A percentile compares a stretch with the other conserved stretches of the same genome.
Conservation (phyloP, 768 basidiomycete species). For the Amanita molliuscula region DNA sequence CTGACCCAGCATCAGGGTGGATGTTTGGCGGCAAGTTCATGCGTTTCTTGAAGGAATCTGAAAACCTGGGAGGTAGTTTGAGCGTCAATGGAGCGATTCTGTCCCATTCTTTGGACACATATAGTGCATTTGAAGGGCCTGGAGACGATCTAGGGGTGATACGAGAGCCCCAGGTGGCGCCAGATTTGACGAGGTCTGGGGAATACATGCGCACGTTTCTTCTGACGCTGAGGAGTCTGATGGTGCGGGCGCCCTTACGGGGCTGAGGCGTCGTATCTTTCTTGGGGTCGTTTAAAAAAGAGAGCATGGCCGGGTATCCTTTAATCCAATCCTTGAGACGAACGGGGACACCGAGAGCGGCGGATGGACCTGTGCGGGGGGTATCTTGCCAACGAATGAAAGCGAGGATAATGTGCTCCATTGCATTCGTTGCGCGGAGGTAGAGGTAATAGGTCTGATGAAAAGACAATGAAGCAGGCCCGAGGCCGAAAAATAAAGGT, state of each 20-base stretch:
- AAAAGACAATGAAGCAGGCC: conserved; percentile 36
- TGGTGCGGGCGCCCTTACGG: conserved; percentile 64
- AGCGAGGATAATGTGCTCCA: conserved; percentile 87
- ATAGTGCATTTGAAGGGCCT: conserved; percentile 31
- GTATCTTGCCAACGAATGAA: conserved; percentile 80
- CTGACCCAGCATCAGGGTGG: conserved; percentile 39
- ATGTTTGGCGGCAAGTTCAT: conserved; percentile 58
- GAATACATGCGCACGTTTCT: conserved; percentile 85
- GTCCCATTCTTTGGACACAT: conserved; percentile 66
- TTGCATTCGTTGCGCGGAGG: conserved; percentile 74
- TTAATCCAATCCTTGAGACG: conserved; percentile 89
- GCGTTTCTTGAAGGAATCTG: conserved; percentile 66
- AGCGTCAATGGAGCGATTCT: conserved; percentile 55
- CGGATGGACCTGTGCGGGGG: conserved; percentile 27
- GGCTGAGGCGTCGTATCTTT: conserved; percentile 46
- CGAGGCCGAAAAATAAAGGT: conserved; percentile 80
- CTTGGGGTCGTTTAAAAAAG: conserved; percentile 42
- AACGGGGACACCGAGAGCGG: conserved; percentile 63
- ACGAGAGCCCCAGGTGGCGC: conserved; percentile 34
- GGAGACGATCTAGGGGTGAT: neutral
- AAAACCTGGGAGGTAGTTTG: conserved; percentile 56
- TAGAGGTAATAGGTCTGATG: conserved; percentile 50
- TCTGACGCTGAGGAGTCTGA: conserved; percentile 68
- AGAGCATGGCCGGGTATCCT: conserved; percentile 77
- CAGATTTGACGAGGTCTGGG: conserved; percentile 68